Base-by-base conservation (phyloP, 192 early-diverging fungal species). In the Entrophospora sp. region DNA sequence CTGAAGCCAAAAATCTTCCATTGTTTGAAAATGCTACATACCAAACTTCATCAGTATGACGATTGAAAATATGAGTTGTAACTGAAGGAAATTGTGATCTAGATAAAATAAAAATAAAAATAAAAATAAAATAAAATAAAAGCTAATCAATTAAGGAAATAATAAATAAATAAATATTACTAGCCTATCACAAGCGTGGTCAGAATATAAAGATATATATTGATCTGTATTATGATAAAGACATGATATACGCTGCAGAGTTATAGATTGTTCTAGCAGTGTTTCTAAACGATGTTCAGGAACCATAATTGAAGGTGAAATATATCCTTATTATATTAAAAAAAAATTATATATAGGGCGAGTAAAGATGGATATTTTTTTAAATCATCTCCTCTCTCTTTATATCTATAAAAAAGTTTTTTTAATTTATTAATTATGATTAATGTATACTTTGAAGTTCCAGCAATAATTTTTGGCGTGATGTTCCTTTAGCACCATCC, bases 1-100 rank as follows among this genome's bases (percentile, higher is more conserved):
- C 90, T 2, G 97, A 98, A 14, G 92, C 97, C 31, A 99, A 76
- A 67, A 85, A 89, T 61, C 71, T 77, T 44, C 94, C 95, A 69
- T 92, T 79, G 37, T 91, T 88, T 8, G 94, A 97, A 70, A 96
- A 99, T 4, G 86, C 80, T 55, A 98, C 77, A 67, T 90, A 92
- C 97, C 96, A 98, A 7, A 98, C 95, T 77, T 98, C 95, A 73
- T 97, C 91, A 0, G 71, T 70, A 77, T 98, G 96, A 13, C 84
- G 87, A 36, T 64, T 61, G 9, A 86, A 68, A 24, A 91, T 74
- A 38, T 83, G 75, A 3, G 81, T 85, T 0, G 86, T 84, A 31
- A 88, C 73, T 37, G 68, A 75, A 36, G 83, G 83, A 53, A 87
- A 75, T n/a, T 75, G 71, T 25, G 75, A 64, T 25, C 75, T 77